Evolutionary conservation across 1,284 basidiomycete genomes (phyloP).

Genomic region (Pterulicium gracile): DNA sequence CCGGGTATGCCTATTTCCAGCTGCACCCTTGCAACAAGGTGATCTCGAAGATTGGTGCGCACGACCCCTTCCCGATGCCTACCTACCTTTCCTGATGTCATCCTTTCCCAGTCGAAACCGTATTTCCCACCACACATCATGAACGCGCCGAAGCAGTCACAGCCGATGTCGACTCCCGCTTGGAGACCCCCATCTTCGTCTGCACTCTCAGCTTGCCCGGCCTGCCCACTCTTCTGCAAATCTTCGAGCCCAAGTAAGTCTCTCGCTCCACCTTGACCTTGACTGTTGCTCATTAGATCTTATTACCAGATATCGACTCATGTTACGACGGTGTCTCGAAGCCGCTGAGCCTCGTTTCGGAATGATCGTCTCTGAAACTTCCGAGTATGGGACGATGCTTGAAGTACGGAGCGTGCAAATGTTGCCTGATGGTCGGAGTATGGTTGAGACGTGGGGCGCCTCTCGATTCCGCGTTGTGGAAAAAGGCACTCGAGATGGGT

Average conservation of each 20-base stretch:
- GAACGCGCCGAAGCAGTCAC: constrained; percentile 29
- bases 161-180: constrained; percentile 66
- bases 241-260: constrained; percentile 76
- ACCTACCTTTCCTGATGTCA: constrained; percentile 1
- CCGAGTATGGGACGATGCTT: constrained; percentile 86
- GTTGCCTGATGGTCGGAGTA: constrained; percentile 80
- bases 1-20: constrained; percentile 72
- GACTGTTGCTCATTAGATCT: constrained; percentile 3
- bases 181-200: constrained; percentile 87
- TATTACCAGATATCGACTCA: constrained; percentile 55
- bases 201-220: constrained; percentile 85
- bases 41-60: constrained; percentile 60
- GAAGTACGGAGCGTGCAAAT: constrained; percentile 82
- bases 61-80: constrained; percentile 4
- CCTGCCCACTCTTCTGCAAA: constrained; percentile 82
- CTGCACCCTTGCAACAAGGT: constrained; percentile 65
- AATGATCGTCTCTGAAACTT: constrained; percentile 71
- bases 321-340: constrained; percentile 87
- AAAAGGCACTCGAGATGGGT: constrained; percentile 76
- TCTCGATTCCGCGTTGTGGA: constrained; percentile 83
- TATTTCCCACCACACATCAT: constrained; percentile 28
- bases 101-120: constrained; percentile 4
- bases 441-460: constrained; percentile 81
- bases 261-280: constrained; percentile 11
- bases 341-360: constrained; percentile 71